Conservation (phyloP, 2,329 filamentous ascomycete species). For the Orbilia blumenaviensis region DNA sequence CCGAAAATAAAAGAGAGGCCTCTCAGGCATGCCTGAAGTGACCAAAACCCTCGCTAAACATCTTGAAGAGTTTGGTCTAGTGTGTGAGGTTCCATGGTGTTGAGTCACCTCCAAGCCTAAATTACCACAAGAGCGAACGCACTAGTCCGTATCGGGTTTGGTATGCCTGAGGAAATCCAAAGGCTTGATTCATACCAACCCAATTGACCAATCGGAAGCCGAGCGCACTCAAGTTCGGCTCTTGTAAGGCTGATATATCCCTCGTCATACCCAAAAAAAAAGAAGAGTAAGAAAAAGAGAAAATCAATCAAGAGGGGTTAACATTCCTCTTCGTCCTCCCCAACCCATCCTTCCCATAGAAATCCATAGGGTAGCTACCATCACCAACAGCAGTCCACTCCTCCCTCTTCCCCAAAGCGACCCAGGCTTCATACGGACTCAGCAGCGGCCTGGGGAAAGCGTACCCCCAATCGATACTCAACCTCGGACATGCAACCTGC, state of each 20-base stretch:
- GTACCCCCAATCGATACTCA: slow-evolving; percentile 99
- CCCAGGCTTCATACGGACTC: slow-evolving; percentile 93
- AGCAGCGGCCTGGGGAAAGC: slow-evolving; percentile 87
- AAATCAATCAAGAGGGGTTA: neutral
- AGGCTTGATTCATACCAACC: neutral
- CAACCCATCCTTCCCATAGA: slow-evolving; percentile 90
- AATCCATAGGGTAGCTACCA: slow-evolving; percentile 95
- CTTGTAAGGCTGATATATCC: neutral
- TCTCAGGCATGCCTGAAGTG: slow-evolving; percentile 31
- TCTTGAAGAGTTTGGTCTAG: slow-evolving; percentile 11
- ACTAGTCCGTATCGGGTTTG: slow-evolving; percentile 3
- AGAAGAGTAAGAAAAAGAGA: too few relatives aligned
- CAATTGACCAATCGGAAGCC: neutral
- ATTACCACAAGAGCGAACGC: neutral
- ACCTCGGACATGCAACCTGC: slow-evolving; percentile 92
- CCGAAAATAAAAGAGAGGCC: neutral
- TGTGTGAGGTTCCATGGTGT: slow-evolving; percentile 16
- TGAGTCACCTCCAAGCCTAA: slow-evolving; percentile 12
- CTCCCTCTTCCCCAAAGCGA: slow-evolving; percentile 77
- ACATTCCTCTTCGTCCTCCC: slow-evolving; percentile 74
- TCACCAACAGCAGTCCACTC: slow-evolving; percentile 73
- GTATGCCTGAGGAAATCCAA: neutral
- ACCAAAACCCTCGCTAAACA: too few relatives aligned
- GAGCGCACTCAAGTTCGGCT: too few relatives aligned
- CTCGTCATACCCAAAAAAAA: too few relatives aligned